Base-by-base conservation (phyloP, 106 monocot genomes). In the Posidonia australis region DNA sequence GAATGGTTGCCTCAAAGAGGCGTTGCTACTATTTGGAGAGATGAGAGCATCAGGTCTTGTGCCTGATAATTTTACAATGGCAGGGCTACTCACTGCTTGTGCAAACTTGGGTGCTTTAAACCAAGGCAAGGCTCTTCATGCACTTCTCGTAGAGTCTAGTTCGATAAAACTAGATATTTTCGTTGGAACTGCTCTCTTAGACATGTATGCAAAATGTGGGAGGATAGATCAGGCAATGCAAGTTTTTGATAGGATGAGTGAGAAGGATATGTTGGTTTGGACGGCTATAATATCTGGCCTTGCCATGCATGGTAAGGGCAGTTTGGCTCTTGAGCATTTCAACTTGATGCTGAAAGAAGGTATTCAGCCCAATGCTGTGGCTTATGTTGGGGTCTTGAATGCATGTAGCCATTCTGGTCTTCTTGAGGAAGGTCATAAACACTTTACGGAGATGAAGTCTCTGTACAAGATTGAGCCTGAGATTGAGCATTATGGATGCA, bases 181-280 rank as follows among this genome's bases (percentile, higher is more conserved):
- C 36, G 21, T 92, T 9, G 69, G 71, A 27, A 92, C 92, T 13
- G 74, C 81, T 18, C 70, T 92, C 14, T 2, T 92, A 46, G 92
- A 92, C 73, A 92, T 92, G 92, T 92, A 87, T 55, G 79, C 87
- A 24, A 92, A 92, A 63, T 87, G 87, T 26, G 87, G 84, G 26
- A 84, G 64, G 64, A 78, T 87, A 52, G 86, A 84, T 12, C 73
- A 84, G 24, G 79, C 83, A 24, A 58, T 76, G 30, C 23, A 62
- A 4, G 79, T 92, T 3, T 92, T 87, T 22, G 27, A 54, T 17
- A 75, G 69, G 43, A 92, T 92, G 73, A 13, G 7, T 25, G 23
- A 67, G 47, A 92, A 67, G 63, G 84, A 87, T 71, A 42, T 76
- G 14, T 57, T 66, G 30, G 41, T 87, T 46, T 92, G 86, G 84